These are phyloP conservation scores for Whalleya microplaca DNA, from an alignment of 2,329 filamentous ascomycete genomes.

Conservation along the genomic window DNA sequence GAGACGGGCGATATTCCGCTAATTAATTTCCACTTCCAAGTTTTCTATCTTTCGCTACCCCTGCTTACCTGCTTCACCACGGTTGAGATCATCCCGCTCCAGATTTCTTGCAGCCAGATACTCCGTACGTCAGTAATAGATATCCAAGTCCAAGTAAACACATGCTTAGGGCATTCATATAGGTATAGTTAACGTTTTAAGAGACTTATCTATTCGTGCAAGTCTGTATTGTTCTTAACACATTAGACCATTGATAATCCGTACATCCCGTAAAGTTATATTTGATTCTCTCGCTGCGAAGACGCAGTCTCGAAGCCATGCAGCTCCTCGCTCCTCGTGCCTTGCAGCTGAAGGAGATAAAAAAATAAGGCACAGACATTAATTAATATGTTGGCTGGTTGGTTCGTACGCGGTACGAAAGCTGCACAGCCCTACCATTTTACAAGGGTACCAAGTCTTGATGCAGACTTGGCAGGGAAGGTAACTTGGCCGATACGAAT, in stretches of 20 bases:
- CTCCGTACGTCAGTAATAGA: no score
- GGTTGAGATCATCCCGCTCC: neutral
- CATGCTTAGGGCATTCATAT: no score
- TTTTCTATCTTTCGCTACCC: slow-evolving; percentile 12
- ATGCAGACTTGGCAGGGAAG: neutral
- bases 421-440: neutral
- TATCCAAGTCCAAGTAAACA: no score
- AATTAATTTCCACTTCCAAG: slow-evolving; percentile 22
- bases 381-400: neutral
- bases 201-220: no score
- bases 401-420: neutral
- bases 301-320: neutral
- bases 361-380: neutral
- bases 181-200: no score
- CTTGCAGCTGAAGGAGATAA: neutral
- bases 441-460: neutral
- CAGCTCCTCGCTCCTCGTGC: neutral
- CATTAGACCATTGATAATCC: neutral
- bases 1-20: slow-evolving; percentile 4
- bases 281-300: neutral
- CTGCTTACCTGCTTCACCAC: slow-evolving; percentile 7
- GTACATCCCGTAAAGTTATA: neutral
- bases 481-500: neutral
- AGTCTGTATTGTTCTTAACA: neutral
- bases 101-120: neutral